Evolutionary conservation across 495 filamentous ascomycete genomes (phyloP).

Genomic region (Thermothielavioides terrestris): DNA sequence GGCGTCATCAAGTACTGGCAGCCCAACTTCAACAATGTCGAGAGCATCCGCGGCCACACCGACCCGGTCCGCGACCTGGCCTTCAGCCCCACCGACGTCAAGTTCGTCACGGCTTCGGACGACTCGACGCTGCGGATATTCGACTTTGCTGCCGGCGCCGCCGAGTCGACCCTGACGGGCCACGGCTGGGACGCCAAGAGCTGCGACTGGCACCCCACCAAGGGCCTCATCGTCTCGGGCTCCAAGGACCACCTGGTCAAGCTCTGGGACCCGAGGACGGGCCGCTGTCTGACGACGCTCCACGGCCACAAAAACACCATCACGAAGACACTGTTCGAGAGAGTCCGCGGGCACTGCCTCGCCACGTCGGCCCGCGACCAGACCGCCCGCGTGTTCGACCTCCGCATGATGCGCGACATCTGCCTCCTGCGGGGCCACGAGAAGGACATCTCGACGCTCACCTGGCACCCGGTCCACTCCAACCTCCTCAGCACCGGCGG

Average conservation of each 20-base stretch:
- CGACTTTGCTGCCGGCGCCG: slow-evolving; percentile 80
- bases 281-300: slow-evolving; percentile 82
- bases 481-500: slow-evolving; percentile 86
- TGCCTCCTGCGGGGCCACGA: slow-evolving; percentile 85
- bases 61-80: slow-evolving; percentile 88
- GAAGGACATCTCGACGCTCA: slow-evolving; percentile 84
- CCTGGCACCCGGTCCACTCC: slow-evolving; percentile 89
- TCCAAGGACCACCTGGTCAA: slow-evolving; percentile 97
- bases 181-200: slow-evolving; percentile 96
- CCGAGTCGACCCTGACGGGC: slow-evolving; percentile 72
- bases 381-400: slow-evolving; percentile 83
- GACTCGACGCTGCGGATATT: slow-evolving; percentile 90
- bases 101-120: slow-evolving; percentile 94
- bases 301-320: slow-evolving; percentile 98
- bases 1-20: slow-evolving; percentile 98
- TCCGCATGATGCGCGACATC: slow-evolving; percentile 97
- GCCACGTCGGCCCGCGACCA: slow-evolving; percentile 90
- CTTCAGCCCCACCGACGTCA: slow-evolving; percentile 84
- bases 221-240: slow-evolving; percentile 87
- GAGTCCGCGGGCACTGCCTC: slow-evolving; percentile 68
- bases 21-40: slow-evolving; percentile 97
- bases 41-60: slow-evolving; percentile 82
- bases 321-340: slow-evolving; percentile 80
- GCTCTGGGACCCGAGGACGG: slow-evolving; percentile 90
- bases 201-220: slow-evolving; percentile 95